Evolutionary conservation across 352 stramenopile species (phyloP).

Genomic region (Pythium aristosporum): DNA sequence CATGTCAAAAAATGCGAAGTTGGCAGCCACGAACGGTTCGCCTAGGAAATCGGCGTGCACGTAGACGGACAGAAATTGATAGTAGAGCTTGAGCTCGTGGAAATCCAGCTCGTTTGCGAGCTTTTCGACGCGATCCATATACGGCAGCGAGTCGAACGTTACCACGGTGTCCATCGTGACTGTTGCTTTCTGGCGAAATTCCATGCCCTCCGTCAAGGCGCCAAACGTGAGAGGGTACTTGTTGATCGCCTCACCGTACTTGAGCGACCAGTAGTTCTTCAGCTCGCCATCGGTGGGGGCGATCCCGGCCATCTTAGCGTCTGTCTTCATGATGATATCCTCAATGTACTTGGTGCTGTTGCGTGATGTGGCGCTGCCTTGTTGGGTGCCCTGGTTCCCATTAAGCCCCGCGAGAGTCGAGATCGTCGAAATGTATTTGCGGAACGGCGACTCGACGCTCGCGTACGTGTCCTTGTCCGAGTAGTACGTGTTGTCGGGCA

Average conservation of each 20-base stretch:
- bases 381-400: constrained; percentile 9
- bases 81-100: constrained; percentile 52
- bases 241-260: not conserved
- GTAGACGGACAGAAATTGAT: constrained; percentile 55
- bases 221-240: constrained; percentile 71
- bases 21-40: constrained; percentile 71
- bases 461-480: constrained; percentile 50
- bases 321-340: constrained; percentile 61
- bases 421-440: constrained; percentile 44
- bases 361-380: not conserved
- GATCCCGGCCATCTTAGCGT: constrained; percentile 46
- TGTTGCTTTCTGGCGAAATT: constrained; percentile 34
- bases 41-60: constrained; percentile 37
- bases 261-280: constrained; percentile 24
- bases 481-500: constrained; percentile 91
- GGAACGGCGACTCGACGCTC: constrained; percentile 34
- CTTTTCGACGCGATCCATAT: constrained; percentile 49
- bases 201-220: constrained; percentile 35
- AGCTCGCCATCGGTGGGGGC: constrained; percentile 65
- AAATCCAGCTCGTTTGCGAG: constrained; percentile 31
- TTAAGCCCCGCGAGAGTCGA: constrained; percentile 36
- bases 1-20: constrained; percentile 87
- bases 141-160: constrained; percentile 47
- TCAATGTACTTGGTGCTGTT: constrained; percentile 20
- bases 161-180: constrained; percentile 40